A percentile compares a stretch with the other conserved stretches of the same genome.
These are phyloP conservation scores for Coniochaeta ligniaria DNA, from an alignment of 2,329 filamentous ascomycete species.

Conservation along the genomic window DNA sequence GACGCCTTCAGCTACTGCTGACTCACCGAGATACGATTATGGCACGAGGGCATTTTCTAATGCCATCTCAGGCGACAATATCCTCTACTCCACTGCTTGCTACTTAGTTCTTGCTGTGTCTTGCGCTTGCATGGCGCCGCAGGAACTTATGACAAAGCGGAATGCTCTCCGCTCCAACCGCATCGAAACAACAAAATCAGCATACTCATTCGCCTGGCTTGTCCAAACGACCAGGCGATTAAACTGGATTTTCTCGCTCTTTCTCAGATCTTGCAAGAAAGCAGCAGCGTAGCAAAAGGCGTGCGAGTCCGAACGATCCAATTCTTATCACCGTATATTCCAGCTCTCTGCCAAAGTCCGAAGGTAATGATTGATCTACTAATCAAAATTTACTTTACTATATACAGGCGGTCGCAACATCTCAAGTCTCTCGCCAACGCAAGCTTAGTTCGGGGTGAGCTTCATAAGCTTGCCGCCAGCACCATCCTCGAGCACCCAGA, in stretches of 20 bases:
- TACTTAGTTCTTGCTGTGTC: not conserved
- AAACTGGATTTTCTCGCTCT: not conserved
- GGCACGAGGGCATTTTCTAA: not conserved
- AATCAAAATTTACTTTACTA: constrained; percentile 12
- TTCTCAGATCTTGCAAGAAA: not conserved
- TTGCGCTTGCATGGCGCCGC: not conserved
- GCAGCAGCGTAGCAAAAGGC: not conserved
- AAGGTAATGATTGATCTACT: not conserved
- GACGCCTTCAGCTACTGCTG: no score
- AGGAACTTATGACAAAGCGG: not conserved
- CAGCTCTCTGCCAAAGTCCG: constrained; percentile 5
- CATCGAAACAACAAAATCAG: not conserved
- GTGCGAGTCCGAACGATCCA: not conserved
- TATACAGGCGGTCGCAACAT: constrained; percentile 14
- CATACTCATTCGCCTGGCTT: not conserved
- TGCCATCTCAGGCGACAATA: not conserved
- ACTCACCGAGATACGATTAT: not conserved
- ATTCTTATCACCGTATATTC: constrained; percentile 4
- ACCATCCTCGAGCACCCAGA: constrained; percentile 25
- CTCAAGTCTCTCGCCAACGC: constrained; percentile 14
- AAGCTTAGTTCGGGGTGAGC: constrained; percentile 22
- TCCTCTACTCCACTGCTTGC: not conserved
- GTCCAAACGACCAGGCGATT: not conserved
- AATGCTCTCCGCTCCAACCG: not conserved
- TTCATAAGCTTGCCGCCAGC: constrained; percentile 20